Conservation (phyloP, 2,329 filamentous ascomycete genomes). For the Claviceps lovelessii region DNA sequence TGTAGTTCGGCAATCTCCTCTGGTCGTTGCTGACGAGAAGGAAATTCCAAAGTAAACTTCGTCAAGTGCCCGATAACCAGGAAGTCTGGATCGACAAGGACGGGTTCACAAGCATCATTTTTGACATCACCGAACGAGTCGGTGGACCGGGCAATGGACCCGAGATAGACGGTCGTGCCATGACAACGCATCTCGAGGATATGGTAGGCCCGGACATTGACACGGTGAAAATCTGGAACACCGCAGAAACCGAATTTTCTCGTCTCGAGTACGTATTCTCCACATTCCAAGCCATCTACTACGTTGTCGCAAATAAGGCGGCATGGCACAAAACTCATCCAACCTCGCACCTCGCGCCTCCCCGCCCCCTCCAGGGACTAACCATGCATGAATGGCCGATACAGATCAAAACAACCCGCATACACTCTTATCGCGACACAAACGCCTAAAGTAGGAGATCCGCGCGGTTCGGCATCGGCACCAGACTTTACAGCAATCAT, state of each 20-base stretch:
- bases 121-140: constrained; percentile 81
- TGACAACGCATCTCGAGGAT: constrained; percentile 55
- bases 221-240: constrained; percentile 51
- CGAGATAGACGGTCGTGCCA: constrained; percentile 54
- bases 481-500: constrained; percentile 61
- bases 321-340: neutral
- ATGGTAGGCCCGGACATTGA: constrained; percentile 51
- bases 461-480: constrained; percentile 22
- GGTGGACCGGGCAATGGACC: constrained; percentile 36
- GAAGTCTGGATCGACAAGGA: constrained; percentile 79
- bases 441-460: constrained; percentile 25
- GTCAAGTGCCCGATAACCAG: constrained; percentile 73
- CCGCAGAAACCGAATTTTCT: constrained; percentile 44
- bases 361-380: neutral
- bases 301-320: neutral
- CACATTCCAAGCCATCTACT: neutral
- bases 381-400: constrained; percentile 16
- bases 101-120: constrained; percentile 74
- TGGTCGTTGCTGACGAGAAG: neutral
- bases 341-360: neutral
- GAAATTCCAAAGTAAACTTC: constrained; percentile 40
- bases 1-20: neutral
- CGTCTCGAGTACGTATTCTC: constrained; percentile 32
- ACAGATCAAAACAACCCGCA: constrained; percentile 35
- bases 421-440: constrained; percentile 59